phyloP scores from a whole-genome alignment of 2,329 filamentous ascomycete genomes.

The Cladophialophora exuberans region DNA sequence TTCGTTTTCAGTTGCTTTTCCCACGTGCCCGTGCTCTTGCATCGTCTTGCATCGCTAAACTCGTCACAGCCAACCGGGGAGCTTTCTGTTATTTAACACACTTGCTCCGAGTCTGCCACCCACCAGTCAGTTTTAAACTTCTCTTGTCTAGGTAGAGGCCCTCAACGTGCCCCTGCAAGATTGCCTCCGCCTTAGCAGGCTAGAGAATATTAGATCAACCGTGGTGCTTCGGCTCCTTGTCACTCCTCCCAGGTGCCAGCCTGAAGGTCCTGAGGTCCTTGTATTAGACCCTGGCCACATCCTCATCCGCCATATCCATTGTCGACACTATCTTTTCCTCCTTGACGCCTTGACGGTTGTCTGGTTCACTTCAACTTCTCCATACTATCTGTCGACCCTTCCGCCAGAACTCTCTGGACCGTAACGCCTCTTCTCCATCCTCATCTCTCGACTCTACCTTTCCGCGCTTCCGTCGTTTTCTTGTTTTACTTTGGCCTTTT shows the following conservation, averaged over 20 bases:
- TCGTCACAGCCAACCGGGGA: too few species aligned
- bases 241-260: too few species aligned
- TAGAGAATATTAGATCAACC: conserved; percentile 13
- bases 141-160: background rate
- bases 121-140: background rate
- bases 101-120: too few species aligned
- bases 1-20: too few species aligned
- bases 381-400: background rate
- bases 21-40: too few species aligned
- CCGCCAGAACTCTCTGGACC: background rate
- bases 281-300: conserved; percentile 22
- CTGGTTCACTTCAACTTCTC: background rate
- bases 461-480: background rate
- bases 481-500: background rate
- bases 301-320: too few species aligned
- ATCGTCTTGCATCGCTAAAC: too few species aligned
- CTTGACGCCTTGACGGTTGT: too few species aligned
- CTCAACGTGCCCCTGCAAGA: conserved; percentile 3
- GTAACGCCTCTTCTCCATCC: background rate
- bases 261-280: background rate
- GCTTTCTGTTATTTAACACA: too few species aligned
- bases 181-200: conserved; percentile 22
- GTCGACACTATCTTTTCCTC: too few species aligned
- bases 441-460: background rate
- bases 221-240: conserved; percentile 17